Evolutionary conservation across 768 basidiomycete species (phyloP), one percentile per base, ranked within the genome.

Genomic region (Mycena leptocephala): DNA sequence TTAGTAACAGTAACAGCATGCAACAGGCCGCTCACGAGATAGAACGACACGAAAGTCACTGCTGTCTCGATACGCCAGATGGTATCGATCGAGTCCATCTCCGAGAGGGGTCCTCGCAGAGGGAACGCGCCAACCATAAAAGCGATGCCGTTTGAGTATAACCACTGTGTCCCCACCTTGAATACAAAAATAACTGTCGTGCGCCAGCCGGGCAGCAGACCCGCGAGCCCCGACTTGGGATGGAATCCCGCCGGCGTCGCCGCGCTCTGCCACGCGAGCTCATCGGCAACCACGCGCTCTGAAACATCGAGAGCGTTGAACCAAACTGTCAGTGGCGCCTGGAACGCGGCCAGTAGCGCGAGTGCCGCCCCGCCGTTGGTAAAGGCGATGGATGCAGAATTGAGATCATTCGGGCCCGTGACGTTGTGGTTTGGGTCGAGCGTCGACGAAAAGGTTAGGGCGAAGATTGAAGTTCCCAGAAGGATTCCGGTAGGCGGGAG

Each of bases 141-240:
- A 4, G 65, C 26, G n/a, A 66, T 66, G 43, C 65, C 65, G 65
- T 66, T 66, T 28, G 48, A 66, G n/a, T 66, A 66, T 46, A 66
- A 46, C 28, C 33, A 66, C 30, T 66, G 65, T 5, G 35, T 66
- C 2, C 46, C 46, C 22, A 66, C 48, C 33, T 66, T 66, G 30
- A 30, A n/a, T 7, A 46, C 48, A 28, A 66, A 66, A 28, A 35
- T 24, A 3, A 66, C 9, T 5, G 53, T 20, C 7, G 13, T 51
- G 46, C 65, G 65, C 9, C 65, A 28, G 30, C 48, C 33, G 18
- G 65, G 65, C 13, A 28, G 65, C 3, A 66, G 65, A 30, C 30
- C 62, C 48, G 65, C 28, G 32, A 48, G 65, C 46, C 62, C 39
- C 33, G 58, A 28, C 18, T 37, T 61, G 1, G 62, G 62, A 24